Percentiles rank a stretch among this genome's conserved stretches.
These are phyloP conservation scores for Sugiyamaella pinicola DNA, from an alignment of 1,139 yeast genomes.

Conservation along the genomic window DNA sequence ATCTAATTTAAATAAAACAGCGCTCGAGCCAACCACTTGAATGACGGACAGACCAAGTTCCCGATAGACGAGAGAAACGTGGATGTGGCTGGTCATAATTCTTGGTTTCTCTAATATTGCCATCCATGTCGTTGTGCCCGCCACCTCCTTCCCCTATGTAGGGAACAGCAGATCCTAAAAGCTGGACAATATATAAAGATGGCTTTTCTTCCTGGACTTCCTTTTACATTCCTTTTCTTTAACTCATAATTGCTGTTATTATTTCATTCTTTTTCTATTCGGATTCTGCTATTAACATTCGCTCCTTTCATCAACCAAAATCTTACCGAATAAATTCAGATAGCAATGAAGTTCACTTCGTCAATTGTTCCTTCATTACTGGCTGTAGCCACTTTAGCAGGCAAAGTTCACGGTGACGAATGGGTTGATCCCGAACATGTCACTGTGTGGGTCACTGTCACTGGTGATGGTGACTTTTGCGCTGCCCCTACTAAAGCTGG, in stretches of 20 bases:
- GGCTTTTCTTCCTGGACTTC: background rate
- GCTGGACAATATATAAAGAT: background rate
- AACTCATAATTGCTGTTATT: conserved; percentile 1
- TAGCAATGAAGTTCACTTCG: conserved; percentile 17
- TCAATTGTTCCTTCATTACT: conserved; percentile 15
- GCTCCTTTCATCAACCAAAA: background rate
- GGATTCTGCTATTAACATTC: conserved; percentile 1
- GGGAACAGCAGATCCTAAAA: background rate
- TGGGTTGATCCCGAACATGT: conserved; percentile 24
- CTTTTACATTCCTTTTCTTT: background rate
- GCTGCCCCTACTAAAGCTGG: conserved; percentile 20
- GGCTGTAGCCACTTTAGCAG: conserved; percentile 17
- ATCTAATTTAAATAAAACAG: conserved; percentile 9
- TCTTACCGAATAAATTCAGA: background rate
- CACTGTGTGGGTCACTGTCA: conserved; percentile 33
- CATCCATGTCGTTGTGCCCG: background rate
- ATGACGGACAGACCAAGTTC: conserved; percentile 1
- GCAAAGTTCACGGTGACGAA: conserved; percentile 15
- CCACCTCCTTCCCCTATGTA: background rate
- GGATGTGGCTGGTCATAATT: conserved; percentile 13
- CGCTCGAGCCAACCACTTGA: conserved; percentile 15
- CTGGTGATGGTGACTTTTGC: conserved; percentile 30
- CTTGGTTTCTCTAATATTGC: background rate
- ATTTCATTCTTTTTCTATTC: background rate
- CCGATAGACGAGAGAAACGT: background rate